A percentile compares a stretch with the other conserved stretches of the same genome.
Conservation (phyloP, 75 land plant species). For the Cryptomeria japonica region DNA sequence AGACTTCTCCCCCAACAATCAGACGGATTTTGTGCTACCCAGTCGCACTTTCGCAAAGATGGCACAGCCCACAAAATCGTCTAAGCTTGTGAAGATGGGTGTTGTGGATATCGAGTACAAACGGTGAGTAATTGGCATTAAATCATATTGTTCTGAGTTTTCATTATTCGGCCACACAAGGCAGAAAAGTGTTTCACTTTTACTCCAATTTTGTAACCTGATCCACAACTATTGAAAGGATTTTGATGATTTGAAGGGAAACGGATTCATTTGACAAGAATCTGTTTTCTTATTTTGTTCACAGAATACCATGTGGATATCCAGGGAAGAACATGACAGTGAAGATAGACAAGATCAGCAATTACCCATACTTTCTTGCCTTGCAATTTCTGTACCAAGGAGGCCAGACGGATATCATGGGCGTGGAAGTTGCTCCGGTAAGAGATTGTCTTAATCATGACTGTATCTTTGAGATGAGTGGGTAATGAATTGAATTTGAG, state of each 20-base stretch:
- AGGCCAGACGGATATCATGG: constrained; percentile 60
- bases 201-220: too few species aligned
- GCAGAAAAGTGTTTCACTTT: too few species aligned
- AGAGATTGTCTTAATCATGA: not conserved
- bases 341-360: constrained; percentile 53
- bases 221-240: not conserved
- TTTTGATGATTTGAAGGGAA: not conserved
- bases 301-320: constrained; percentile 62
- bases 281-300: not conserved
- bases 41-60: constrained; percentile 27
- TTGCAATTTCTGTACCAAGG: constrained; percentile 56
- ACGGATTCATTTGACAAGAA: not conserved
- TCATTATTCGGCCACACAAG: too few species aligned
- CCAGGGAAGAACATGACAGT: constrained; percentile 34
- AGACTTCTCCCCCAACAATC: not conserved
- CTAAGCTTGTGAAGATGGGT: too few species aligned
- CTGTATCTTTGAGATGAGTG: not conserved
- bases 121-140: too few species aligned
- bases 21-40: constrained; percentile 50
- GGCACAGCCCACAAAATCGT: too few species aligned
- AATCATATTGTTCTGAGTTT: too few species aligned
- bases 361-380: constrained; percentile 41
- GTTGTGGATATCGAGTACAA: too few species aligned
- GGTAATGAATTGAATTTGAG: not conserved
- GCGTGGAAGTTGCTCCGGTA: constrained; percentile 51